These are phyloP conservation scores for Pichia sporocuriosa DNA, from an alignment of 805 yeast genomes.

Conservation along the genomic window DNA sequence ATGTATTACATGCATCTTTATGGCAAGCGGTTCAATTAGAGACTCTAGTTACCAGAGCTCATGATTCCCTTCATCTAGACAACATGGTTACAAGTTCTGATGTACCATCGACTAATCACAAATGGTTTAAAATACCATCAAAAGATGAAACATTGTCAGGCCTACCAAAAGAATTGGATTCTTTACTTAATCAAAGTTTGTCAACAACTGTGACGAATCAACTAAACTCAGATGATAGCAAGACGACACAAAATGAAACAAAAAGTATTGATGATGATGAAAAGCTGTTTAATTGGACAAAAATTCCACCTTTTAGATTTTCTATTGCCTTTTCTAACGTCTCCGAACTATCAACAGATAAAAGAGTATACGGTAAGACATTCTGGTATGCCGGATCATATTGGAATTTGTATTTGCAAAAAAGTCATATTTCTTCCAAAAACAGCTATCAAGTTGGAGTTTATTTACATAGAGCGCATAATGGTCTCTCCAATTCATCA, in stretches of 20 bases:
- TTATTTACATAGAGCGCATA: slow-evolving; percentile 44
- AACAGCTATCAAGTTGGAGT: slow-evolving; percentile 48
- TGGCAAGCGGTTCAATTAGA: slow-evolving; percentile 44
- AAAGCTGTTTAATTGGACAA: slow-evolving; percentile 31
- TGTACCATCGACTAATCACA: slow-evolving; percentile 23
- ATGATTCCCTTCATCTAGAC: slow-evolving; percentile 25
- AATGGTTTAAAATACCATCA: slow-evolving; percentile 38
- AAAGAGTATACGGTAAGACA: slow-evolving; percentile 44
- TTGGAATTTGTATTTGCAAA: slow-evolving; percentile 52
- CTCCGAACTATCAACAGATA: slow-evolving; percentile 37
- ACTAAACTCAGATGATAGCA: slow-evolving; percentile 18
- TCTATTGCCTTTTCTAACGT: slow-evolving; percentile 46
- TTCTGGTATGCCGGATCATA: slow-evolving; percentile 58
- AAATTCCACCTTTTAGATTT: slow-evolving; percentile 48
- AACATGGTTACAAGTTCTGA: slow-evolving; percentile 21
- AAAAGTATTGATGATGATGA: slow-evolving; percentile 13
- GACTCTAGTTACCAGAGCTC: slow-evolving; percentile 31
- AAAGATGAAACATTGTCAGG: slow-evolving; percentile 45
- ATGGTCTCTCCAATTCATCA: slow-evolving; percentile 28
- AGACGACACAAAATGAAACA: slow-evolving; percentile 20
- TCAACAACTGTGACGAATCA: slow-evolving; percentile 4
- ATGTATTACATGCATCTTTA: slow-evolving; percentile 38
- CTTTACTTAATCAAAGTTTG: slow-evolving; percentile 8
- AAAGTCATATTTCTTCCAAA: slow-evolving; percentile 33
- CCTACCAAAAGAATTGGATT: slow-evolving; percentile 33